phyloP scores from a whole-genome alignment of 148 eudicot genomes.

The Silene conica region DNA sequence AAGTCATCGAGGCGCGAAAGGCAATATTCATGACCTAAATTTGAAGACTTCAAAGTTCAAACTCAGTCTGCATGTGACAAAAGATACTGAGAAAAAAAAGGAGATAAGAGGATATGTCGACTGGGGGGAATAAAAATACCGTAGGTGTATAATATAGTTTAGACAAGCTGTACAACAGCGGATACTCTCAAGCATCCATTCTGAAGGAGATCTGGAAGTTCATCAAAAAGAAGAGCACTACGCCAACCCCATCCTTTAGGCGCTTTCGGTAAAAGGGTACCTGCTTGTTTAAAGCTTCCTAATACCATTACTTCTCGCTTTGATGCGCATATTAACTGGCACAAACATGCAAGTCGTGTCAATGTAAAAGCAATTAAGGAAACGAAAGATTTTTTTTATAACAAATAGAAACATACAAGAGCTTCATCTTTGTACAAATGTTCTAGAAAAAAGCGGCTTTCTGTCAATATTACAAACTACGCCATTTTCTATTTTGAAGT shows the following conservation, averaged over 20 bases:
- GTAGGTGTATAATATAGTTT: conserved; percentile 11
- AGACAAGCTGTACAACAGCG: conserved; percentile 94
- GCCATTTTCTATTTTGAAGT: not conserved
- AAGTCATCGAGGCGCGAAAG: too few species aligned
- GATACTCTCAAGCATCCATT: conserved; percentile 80
- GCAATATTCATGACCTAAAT: too few species aligned
- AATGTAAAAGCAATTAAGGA: not conserved
- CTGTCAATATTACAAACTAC: not conserved
- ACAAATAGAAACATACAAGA: not conserved
- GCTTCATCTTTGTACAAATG: not conserved
- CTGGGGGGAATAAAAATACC: not conserved
- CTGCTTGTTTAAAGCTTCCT: conserved; percentile 90
- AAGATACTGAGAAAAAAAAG: not conserved
- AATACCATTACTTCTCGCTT: conserved; percentile 98
- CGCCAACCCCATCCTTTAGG: conserved; percentile 99
- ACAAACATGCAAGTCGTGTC: not conserved
- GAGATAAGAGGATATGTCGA: not conserved
- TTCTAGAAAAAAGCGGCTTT: not conserved
- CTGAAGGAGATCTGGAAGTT: conserved; percentile 88
- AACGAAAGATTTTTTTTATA: not conserved
- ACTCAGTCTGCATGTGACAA: not conserved
- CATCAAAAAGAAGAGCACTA: conserved; percentile 81
- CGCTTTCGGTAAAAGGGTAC: conserved; percentile 94
- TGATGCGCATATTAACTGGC: conserved; percentile 89
- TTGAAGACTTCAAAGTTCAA: too few species aligned